Percentiles rank a stretch among this genome's conserved stretches.
Conservation (phyloP, 306 rosid species). For the Acacia confusa region DNA sequence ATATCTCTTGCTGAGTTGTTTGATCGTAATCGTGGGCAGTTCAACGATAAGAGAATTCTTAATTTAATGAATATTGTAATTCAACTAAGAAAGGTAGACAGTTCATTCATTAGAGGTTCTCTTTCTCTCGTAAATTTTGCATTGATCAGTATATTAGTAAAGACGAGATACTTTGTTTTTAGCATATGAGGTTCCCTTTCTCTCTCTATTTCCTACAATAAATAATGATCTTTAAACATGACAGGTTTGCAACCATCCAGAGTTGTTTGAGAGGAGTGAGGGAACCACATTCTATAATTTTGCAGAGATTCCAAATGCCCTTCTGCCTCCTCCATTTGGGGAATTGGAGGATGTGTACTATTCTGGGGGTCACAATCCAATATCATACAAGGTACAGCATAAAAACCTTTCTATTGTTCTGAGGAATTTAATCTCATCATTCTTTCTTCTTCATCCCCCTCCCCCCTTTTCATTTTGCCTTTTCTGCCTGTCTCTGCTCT, state of each 20-base stretch:
- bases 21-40: conserved; percentile 87
- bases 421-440: conserved; percentile 13
- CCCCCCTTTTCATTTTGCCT: background rate
- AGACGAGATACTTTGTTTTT: conserved; percentile 16
- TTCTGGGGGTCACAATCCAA: conserved; percentile 86
- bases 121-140: background rate
- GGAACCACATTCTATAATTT: conserved; percentile 87
- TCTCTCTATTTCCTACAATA: conserved; percentile 11
- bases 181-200: background rate
- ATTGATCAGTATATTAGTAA: conserved; percentile 15
- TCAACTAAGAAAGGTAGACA: conserved; percentile 86
- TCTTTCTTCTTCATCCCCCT: conserved; percentile 2
- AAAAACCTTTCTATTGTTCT: background rate
- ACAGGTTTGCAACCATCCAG: conserved; percentile 99
- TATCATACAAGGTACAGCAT: conserved; percentile 66
- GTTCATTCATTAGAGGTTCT: conserved; percentile 11
- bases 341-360: conserved; percentile 91
- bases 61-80: conserved; percentile 97
- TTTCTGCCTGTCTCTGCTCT: background rate
- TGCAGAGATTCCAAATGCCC: conserved; percentile 79
- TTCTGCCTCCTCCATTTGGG: conserved; percentile 92
- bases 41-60: conserved; percentile 82
- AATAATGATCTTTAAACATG: conserved; percentile 36
- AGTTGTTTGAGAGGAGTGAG: conserved; percentile 94
- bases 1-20: conserved; percentile 94